A percentile compares a stretch with the other conserved stretches of the same genome.
These are phyloP conservation scores for Litsea cubeba DNA, from an alignment of 164 flowering plant genomes.

Conservation along the genomic window DNA sequence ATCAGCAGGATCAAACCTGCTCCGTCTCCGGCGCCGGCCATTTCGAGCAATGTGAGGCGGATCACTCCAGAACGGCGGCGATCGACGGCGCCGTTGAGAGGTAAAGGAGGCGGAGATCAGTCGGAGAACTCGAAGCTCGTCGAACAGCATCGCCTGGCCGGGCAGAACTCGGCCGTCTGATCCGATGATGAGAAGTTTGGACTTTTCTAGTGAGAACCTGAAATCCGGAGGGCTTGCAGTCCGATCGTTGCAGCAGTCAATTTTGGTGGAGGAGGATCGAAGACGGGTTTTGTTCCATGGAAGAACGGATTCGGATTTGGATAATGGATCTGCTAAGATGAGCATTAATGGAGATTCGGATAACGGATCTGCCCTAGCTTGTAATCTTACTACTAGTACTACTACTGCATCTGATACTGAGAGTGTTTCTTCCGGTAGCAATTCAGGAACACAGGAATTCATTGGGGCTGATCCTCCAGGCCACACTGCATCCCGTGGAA, in stretches of 20 bases:
- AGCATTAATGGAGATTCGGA: slow-evolving; percentile 12
- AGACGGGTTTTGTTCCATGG: slow-evolving; percentile 48
- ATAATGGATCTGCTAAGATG: slow-evolving; percentile 9
- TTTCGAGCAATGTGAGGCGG: slow-evolving; percentile 37
- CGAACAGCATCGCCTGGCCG: slow-evolving; percentile 75
- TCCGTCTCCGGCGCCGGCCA: slow-evolving; percentile 9
- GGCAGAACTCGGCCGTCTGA: slow-evolving; percentile 39
- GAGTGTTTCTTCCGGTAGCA: slow-evolving; percentile 94
- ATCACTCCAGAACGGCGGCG: slow-evolving; percentile 67
- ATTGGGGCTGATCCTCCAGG: slow-evolving; percentile 17
- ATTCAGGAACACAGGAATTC: slow-evolving; percentile 56
- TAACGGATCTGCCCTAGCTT: slow-evolving; percentile 23
- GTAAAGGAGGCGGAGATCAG: slow-evolving; percentile 43
- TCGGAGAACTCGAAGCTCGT: slow-evolving; percentile 55
- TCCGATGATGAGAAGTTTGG: slow-evolving; percentile 56
- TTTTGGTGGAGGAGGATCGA: slow-evolving; percentile 32
- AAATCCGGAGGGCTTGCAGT: slow-evolving; percentile 43
- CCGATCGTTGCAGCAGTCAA: slow-evolving; percentile 45
- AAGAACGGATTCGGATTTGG: slow-evolving; percentile 31
- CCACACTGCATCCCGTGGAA: slow-evolving; percentile 41
- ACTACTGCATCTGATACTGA: slow-evolving; percentile 69
- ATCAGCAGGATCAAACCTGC: slow-evolving; percentile 65
- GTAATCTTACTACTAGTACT: slow-evolving; percentile 39
- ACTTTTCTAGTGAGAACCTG: slow-evolving; percentile 31
- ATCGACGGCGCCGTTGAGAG: slow-evolving; percentile 33